Percentiles rank a stretch among this genome's conserved stretches.
Conservation (phyloP, 1,284 basidiomycete species). For the Puccinia horiana region DNA sequence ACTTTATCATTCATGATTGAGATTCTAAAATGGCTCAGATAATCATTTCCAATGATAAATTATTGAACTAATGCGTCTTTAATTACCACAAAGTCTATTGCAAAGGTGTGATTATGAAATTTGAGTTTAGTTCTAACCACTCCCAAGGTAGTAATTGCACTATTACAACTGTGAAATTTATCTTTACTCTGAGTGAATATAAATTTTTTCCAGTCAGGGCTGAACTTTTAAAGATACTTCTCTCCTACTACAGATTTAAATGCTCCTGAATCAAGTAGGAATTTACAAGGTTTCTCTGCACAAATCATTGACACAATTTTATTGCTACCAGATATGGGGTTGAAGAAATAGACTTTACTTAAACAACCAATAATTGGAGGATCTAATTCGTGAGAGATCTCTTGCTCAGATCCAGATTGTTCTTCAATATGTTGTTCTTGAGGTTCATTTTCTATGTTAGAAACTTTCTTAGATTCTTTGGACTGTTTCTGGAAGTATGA, state of each 20-base stretch:
- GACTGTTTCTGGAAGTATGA: neutral
- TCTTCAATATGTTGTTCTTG: neutral
- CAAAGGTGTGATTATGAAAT: too few relatives aligned
- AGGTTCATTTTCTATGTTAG: neutral
- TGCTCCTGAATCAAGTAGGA: too few relatives aligned
- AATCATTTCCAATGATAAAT: neutral
- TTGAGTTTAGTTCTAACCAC: too few relatives aligned
- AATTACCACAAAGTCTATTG: neutral
- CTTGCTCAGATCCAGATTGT: too few relatives aligned
- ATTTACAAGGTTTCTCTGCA: too few relatives aligned
- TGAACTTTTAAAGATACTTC: neutral
- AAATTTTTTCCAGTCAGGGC: neutral
- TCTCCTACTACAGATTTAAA: too few relatives aligned
- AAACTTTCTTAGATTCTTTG: neutral
- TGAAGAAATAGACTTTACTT: neutral
- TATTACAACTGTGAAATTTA: neutral
- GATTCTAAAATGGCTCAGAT: neutral
- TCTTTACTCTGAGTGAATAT: neutral
- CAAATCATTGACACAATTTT: neutral
- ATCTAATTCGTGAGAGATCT: too few relatives aligned
- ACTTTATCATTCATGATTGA: neutral
- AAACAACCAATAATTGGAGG: too few relatives aligned
- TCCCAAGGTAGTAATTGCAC: too few relatives aligned
- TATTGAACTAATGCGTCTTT: neutral
- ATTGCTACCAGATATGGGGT: neutral